Conservation (phyloP, 2,329 filamentous ascomycete genomes). For the Aspergillus neoniger region DNA sequence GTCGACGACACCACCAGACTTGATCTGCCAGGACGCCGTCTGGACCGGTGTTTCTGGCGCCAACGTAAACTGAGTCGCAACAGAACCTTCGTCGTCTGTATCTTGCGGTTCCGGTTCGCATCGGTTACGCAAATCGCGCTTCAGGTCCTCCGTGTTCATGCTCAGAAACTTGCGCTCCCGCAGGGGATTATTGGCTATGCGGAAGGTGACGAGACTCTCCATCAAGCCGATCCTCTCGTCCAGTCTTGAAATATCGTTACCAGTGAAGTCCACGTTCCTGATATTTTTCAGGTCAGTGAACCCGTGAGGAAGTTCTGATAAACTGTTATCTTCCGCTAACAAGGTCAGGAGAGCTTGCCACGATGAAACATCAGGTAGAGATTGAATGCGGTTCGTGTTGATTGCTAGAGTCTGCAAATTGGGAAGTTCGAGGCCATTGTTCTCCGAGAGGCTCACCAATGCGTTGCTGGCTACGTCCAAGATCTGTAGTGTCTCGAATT, state of each 20-base stretch:
- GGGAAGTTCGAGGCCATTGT: constrained; percentile 63
- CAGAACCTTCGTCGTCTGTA: constrained; percentile 42
- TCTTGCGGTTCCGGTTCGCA: constrained; percentile 54
- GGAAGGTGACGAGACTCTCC: constrained; percentile 72
- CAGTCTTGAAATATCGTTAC: constrained; percentile 77
- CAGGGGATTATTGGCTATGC: constrained; percentile 85
- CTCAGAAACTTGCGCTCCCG: constrained; percentile 82
- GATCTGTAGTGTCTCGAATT: constrained; percentile 66
- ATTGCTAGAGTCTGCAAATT: constrained; percentile 72
- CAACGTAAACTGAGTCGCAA: constrained; percentile 44
- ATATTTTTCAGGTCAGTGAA: constrained; percentile 69
- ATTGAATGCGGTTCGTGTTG: constrained; percentile 76
- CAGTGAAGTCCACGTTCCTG: constrained; percentile 77
- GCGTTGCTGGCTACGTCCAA: constrained; percentile 79
- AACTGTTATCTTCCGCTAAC: constrained; percentile 77
- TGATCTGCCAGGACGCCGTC: constrained; percentile 39
- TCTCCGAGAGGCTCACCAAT: constrained; percentile 56
- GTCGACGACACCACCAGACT: constrained; percentile 59
- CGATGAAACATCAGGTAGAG: constrained; percentile 70
- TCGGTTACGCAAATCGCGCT: constrained; percentile 68
- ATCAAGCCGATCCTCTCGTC: constrained; percentile 78
- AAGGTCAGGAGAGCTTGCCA: constrained; percentile 76
- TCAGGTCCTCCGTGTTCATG: constrained; percentile 78
- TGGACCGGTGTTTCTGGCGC: constrained; percentile 47
- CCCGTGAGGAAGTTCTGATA: constrained; percentile 73